Percentiles rank a stretch among this genome's conserved stretches.
Evolutionary conservation across 306 rosid genomes (phyloP).

Genomic region (Luffa aegyptiaca): DNA sequence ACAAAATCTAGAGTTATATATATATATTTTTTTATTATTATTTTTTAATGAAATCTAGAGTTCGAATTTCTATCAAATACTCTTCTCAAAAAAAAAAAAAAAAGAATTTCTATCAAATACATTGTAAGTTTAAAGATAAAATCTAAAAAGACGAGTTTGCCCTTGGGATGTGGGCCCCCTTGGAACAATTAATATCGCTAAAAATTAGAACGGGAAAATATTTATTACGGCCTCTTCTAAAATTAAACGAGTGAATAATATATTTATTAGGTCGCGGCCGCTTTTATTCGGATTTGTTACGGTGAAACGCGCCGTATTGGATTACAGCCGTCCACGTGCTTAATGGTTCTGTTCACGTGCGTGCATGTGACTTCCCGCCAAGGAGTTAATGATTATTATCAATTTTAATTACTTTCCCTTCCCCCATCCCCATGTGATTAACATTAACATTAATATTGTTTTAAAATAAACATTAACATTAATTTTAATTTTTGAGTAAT

Average conservation of each 20-base stretch:
- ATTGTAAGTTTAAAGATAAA: too few relatives aligned
- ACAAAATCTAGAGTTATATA: too few relatives aligned
- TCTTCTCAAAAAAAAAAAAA: too few relatives aligned
- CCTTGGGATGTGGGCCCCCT: background rate
- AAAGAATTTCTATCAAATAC: too few relatives aligned
- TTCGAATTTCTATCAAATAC: too few relatives aligned
- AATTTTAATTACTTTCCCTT: constrained; percentile 22
- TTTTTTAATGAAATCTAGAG: too few relatives aligned
- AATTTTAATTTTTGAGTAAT: background rate
- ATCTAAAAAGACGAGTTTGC: background rate
- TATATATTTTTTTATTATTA: too few relatives aligned
- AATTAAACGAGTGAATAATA: background rate
- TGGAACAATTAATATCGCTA: background rate
- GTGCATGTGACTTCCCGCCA: constrained; percentile 47
- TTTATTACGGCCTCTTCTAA: background rate
- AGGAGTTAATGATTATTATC: constrained; percentile 6
- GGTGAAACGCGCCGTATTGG: constrained; percentile 20
- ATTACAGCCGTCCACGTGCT: constrained; percentile 53
- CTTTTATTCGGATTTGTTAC: background rate
- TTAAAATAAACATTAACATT: constrained; percentile 6
- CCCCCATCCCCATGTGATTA: constrained; percentile 29
- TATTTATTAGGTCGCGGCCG: background rate
- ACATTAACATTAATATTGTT: constrained; percentile 5
- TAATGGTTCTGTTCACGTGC: constrained; percentile 43
- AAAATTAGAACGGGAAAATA: background rate